Percentiles rank a stretch among this genome's conserved stretches.
Conservation (phyloP, 2,329 filamentous ascomycete genomes). For the Nectriaceae sp. region DNA sequence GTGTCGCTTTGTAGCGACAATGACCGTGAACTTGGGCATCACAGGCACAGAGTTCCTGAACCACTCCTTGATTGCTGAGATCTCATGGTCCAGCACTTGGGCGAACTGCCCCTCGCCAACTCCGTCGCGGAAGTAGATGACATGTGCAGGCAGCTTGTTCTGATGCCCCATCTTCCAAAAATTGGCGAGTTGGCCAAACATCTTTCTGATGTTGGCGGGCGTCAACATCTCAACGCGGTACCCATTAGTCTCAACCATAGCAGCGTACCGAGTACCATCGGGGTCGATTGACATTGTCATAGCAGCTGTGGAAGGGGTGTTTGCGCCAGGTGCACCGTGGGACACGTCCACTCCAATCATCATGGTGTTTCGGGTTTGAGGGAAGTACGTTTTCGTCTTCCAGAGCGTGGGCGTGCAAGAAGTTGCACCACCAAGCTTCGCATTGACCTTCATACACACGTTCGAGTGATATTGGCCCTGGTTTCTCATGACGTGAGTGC, state of each 20-base stretch:
- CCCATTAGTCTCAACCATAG: conserved; percentile 81
- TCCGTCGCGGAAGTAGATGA: conserved; percentile 93
- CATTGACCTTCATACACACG: conserved; percentile 95
- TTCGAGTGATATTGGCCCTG: conserved; percentile 89
- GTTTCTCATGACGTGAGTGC: conserved; percentile 66
- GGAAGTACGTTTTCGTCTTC: conserved; percentile 38
- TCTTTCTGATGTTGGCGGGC: conserved; percentile 62
- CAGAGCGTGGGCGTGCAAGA: conserved; percentile 44
- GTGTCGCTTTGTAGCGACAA: conserved; percentile 91
- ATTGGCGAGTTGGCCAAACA: conserved; percentile 65
- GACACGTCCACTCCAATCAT: conserved; percentile 92
- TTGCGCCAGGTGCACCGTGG: conserved; percentile 71
- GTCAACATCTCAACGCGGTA: conserved; percentile 78
- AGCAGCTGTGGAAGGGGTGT: conserved; percentile 76
- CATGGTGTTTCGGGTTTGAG: conserved; percentile 62
- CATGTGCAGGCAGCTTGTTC: conserved; percentile 57
- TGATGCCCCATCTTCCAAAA: conserved; percentile 64
- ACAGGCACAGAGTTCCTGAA: conserved; percentile 45
- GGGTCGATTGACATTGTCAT: conserved; percentile 81
- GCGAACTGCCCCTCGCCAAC: conserved; percentile 85
- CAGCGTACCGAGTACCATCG: conserved; percentile 73
- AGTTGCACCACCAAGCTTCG: conserved; percentile 87
- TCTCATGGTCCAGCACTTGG: conserved; percentile 78
- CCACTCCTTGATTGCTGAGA: conserved; percentile 66
- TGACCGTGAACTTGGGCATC: conserved; percentile 73